Percentiles rank a stretch among this genome's conserved stretches.
Evolutionary conservation across 768 basidiomycete genomes (phyloP).

Genomic region (Macrolepiota dolichaula): DNA sequence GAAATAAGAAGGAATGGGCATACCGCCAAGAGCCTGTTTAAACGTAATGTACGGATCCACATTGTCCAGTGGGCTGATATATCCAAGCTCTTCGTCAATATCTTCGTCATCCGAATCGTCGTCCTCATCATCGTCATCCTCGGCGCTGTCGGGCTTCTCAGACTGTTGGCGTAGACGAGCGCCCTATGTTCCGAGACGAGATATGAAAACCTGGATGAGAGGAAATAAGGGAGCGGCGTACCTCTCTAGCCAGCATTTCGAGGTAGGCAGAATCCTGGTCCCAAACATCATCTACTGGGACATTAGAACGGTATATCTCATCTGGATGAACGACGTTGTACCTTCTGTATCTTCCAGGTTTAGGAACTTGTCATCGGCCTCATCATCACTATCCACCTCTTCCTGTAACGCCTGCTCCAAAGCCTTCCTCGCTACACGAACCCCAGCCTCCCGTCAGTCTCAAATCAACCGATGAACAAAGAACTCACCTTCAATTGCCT

Average conservation of each 20-base stretch:
- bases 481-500: conserved; percentile 64
- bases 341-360: conserved; percentile 64
- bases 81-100: conserved; percentile 82
- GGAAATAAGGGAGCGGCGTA: conserved; percentile 13
- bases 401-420: conserved; percentile 41
- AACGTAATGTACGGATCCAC: conserved; percentile 78
- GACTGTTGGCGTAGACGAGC: conserved; percentile 68
- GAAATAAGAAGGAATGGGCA: conserved; percentile 21
- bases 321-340: conserved; percentile 17
- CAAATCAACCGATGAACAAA: conserved; percentile 5
- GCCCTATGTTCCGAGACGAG: conserved; percentile 38
- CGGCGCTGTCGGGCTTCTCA: conserved; percentile 43
- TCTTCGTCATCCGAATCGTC: conserved; percentile 53
- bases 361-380: conserved; percentile 40
- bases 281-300: conserved; percentile 74
- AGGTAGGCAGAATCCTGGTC: conserved; percentile 88
- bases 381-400: conserved; percentile 31
- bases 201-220: not conserved
- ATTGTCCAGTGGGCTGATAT: conserved; percentile 78
- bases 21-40: conserved; percentile 75
- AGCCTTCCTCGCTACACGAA: conserved; percentile 48
- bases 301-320: conserved; percentile 10
- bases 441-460: conserved; percentile 4
- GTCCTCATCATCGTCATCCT: conserved; percentile 69
- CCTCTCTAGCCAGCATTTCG: conserved; percentile 83